Conservation (phyloP, 257 asterid genomes). For the Solanum habrochaites region DNA sequence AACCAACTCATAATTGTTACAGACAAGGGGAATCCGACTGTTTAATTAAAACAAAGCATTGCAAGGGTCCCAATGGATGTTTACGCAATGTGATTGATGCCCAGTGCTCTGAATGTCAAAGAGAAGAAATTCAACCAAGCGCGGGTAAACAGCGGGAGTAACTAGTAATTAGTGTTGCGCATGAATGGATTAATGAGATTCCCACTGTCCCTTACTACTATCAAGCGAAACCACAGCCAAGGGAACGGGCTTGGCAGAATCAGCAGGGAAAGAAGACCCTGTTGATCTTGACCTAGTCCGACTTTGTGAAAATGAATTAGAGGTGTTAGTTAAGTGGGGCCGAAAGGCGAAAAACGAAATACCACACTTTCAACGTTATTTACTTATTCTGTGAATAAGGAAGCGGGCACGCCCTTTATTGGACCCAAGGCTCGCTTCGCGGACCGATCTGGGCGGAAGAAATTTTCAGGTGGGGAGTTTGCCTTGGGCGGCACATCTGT, state of each 20-base stretch:
- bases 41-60: constrained; percentile 45
- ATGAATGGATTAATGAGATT: too few relatives aligned
- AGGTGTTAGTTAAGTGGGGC: not conserved
- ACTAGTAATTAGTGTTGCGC: constrained; percentile 22
- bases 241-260: too few relatives aligned
- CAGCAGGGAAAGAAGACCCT: constrained; percentile 32
- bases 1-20: not conserved
- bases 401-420: constrained; percentile 62
- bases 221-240: too few relatives aligned
- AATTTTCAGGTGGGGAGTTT: not conserved
- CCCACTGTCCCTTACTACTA: too few relatives aligned
- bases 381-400: constrained; percentile 77
- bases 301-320: constrained; percentile 40
- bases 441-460: accelerated
- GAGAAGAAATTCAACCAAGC: too few relatives aligned
- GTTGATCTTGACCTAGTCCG: constrained; percentile 60
- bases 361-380: constrained; percentile 22
- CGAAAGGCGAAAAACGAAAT: not conserved
- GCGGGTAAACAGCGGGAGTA: not conserved
- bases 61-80: constrained; percentile 58
- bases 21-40: too few relatives aligned
- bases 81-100: constrained; percentile 39
- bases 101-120: too few relatives aligned
- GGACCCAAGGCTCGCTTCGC: constrained; percentile 32
- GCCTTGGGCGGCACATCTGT: not conserved